Base-by-base conservation (phyloP, 495 filamentous ascomycete genomes). In the Podospora tetraspora region DNA sequence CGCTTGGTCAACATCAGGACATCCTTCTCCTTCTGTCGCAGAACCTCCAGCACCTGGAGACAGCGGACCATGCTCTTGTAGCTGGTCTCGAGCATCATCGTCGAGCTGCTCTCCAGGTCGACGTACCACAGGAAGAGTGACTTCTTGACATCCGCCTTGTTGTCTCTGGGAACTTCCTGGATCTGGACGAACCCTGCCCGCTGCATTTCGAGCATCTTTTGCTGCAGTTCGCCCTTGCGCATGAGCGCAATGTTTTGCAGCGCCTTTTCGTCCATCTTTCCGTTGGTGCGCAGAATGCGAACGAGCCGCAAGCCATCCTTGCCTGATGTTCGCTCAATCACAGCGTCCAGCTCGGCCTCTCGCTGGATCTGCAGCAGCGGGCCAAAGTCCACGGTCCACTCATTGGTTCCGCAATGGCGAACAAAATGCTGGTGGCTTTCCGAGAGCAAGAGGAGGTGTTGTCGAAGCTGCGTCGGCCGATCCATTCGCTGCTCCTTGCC, bases 111-210 rank as follows among this genome's bases (percentile, higher is more conserved):
- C 22, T 92, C 88, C 1, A 83, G 78, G 72, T 98, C 95, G 76
- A 90, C 96, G 80, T 86, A 96, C 91, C 92, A 97, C 24, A 98
- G 84, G 75, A 91, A 97, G 52, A 94, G 88, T 1, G 92, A 94
- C 37, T 91, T 88, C 62, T 84, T 88, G 11, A 92, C 88, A 61
- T 91, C 86, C 2, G 92, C 89, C 62, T 88, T 89, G 61, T 83
- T 84, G 71, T 97, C 94, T 59, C 89, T 89, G 4, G 95, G 95
- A 0, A 98, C 89, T 80, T 99, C 95, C 75, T 98, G 96, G 11
- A 93, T 82, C 68, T 97, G 91, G 21, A 97, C 84, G 68, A 94
- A 90, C 4, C 95, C 94, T 27, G 86, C 85, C 71, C 88, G 86
- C 69, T 96, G 91, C 84, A 99, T 90, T 66, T 85, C 85, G 2